phyloP scores from a whole-genome alignment of 352 stramenopile species.

The Phytophthora niederhauseri region DNA sequence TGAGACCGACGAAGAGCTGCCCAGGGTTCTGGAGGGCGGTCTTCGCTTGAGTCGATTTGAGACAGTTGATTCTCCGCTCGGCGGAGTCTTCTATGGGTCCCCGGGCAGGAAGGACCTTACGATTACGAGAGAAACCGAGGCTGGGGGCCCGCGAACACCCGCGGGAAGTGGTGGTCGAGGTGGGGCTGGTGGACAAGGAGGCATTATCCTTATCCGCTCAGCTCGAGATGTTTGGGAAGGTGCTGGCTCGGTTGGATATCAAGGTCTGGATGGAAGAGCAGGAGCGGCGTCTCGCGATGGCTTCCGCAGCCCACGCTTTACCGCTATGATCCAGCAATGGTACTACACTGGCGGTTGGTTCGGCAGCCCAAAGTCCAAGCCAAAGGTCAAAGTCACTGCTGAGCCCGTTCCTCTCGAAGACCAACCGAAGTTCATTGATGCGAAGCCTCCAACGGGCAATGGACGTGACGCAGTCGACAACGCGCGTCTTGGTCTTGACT shows the following conservation, averaged over 20 bases:
- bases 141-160: neutral
- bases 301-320: slow-evolving; percentile 11
- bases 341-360: slow-evolving; percentile 15
- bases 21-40: neutral
- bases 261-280: slow-evolving; percentile 8
- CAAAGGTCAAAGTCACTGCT: neutral
- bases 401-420: neutral
- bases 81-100: neutral
- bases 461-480: neutral
- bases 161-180: slow-evolving; percentile 8
- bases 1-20: neutral
- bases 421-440: neutral
- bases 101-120: neutral
- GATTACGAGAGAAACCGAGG: slow-evolving; percentile 1
- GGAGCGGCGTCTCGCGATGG: slow-evolving; percentile 17
- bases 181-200: neutral
- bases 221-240: slow-evolving; percentile 4
- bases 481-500: neutral
- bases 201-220: neutral
- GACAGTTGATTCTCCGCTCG: neutral
- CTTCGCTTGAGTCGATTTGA: slow-evolving; percentile 1
- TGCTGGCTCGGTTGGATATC: neutral
- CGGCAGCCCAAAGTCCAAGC: neutral
- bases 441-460: neutral
- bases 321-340: slow-evolving; percentile 21